Conservation (phyloP, 2,329 filamentous ascomycete species). For the Lasiodiplodia citricola region DNA sequence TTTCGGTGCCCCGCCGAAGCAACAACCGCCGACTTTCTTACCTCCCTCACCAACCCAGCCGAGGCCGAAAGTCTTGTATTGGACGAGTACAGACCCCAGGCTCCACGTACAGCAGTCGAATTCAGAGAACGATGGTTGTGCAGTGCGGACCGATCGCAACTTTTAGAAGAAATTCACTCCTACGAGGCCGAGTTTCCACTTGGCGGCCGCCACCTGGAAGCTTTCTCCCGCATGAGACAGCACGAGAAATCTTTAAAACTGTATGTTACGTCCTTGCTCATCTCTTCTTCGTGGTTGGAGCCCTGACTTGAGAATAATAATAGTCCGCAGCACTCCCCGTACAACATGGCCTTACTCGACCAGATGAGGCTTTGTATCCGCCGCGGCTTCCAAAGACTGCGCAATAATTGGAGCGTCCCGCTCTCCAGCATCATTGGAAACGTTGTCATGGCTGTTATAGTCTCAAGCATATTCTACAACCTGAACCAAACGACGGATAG, state of each 20-base stretch:
- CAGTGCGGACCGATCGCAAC: constrained; percentile 53
- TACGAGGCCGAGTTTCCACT: constrained; percentile 56
- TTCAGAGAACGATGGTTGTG: constrained; percentile 58
- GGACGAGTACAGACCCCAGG: constrained; percentile 50
- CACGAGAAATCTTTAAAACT: constrained; percentile 39
- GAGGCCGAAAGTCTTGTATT: constrained; percentile 48
- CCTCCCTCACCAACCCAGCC: constrained; percentile 65
- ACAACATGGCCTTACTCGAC: constrained; percentile 73
- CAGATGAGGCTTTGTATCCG: constrained; percentile 77
- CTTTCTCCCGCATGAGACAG: constrained; percentile 45
- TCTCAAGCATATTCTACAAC: constrained; percentile 80
- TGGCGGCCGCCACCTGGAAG: constrained; percentile 29
- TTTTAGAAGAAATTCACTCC: constrained; percentile 55
- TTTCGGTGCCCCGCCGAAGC: constrained; percentile 71
- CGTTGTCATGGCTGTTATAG: constrained; percentile 72
- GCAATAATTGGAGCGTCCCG: constrained; percentile 72
- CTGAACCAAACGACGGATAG: constrained; percentile 64
- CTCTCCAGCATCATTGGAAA: constrained; percentile 70
- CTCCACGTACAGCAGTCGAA: constrained; percentile 55
- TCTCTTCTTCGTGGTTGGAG: no score
- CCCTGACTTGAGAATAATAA: no score
- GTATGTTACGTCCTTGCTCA: no score
- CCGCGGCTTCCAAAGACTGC: constrained; percentile 75
- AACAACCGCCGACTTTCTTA: constrained; percentile 77
- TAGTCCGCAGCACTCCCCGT: constrained; percentile 70